Evolutionary conservation across 192 early-diverging fungal genomes (phyloP).

Genomic region (Polychytrium aggregatum): DNA sequence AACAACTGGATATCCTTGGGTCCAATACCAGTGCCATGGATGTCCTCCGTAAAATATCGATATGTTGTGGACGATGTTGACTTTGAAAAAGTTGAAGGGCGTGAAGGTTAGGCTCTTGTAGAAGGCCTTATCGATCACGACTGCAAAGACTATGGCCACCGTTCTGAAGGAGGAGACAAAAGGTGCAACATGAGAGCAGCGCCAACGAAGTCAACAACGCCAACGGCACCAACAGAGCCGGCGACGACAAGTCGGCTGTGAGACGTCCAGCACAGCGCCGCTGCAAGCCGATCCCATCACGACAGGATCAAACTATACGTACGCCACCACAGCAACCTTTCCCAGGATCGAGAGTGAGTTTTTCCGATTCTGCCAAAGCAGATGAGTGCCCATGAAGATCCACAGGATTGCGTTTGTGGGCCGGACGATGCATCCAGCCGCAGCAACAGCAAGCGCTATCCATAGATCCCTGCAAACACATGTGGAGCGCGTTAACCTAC

Average conservation of each 20-base stretch:
- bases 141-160: slow-evolving; percentile 32
- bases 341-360: background rate
- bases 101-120: slow-evolving; percentile 62
- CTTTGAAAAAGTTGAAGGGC: slow-evolving; percentile 65
- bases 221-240: no score
- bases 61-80: slow-evolving; percentile 73
- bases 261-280: no score
- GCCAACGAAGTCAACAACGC: no score
- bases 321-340: slow-evolving; percentile 5
- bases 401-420: slow-evolving; percentile 84
- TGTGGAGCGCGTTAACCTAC: no score
- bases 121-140: slow-evolving; percentile 54
- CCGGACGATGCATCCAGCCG: slow-evolving; percentile 69
- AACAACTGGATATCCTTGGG: slow-evolving; percentile 68
- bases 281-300: no score
- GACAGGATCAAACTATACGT: no score
- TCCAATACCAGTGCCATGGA: slow-evolving; percentile 84
- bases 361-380: slow-evolving; percentile 27
- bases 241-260: no score
- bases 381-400: slow-evolving; percentile 57
- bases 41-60: slow-evolving; percentile 87
- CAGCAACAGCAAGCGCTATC: slow-evolving; percentile 57
- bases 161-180: slow-evolving; percentile 10
- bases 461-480: slow-evolving; percentile 17
- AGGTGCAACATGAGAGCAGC: background rate